Evolutionary conservation across 805 yeast species (phyloP), one percentile per base, ranked within the genome.

Genomic region (Clavispora carvajalis): DNA sequence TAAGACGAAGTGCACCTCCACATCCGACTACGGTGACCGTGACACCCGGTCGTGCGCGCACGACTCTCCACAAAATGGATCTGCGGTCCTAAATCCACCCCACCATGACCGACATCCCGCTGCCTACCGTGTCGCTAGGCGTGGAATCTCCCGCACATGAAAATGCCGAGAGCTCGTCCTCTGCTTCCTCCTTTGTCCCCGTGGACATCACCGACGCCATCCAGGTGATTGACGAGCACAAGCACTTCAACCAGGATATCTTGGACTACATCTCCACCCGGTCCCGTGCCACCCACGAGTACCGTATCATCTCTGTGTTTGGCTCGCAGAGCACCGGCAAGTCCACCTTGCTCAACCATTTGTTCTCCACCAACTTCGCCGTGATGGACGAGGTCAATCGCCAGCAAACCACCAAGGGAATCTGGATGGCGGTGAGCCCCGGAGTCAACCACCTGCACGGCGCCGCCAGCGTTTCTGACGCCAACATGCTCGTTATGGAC

Each of bases 311-410:
- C 3, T 82, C 98, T 0, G 99, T 93, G 28, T 93, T 93, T 69
- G 99, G 99, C 5, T 88, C 96, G 1, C 99, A 93, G 59, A 84
- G 95, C 3, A 89, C 97, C 4, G 99, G 99, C 39, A 93, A 93
- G 63, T 88, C 96, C 2, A 93, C 99, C 1, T 71, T 93, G 43
- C 72, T 93, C 53, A 93, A 93, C 64, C 77, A 79, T 33, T 64
- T 93, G 42, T 93, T 93, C 66, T 84, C 84, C 47, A 93, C 54
- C 8, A 64, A 74, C 33, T 93, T 93, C 58, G 96, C 86, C 53
- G 95, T 91, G 17, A 93, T 93, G 99, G 85, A 87, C 62, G 96
- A 88, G 46, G 62, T 73, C 12, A 74, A 73, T 44, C 78, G 98
- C 52, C 90, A 85, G 52, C 99, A 91, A 59, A 93, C 99, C 34